phyloP scores from a whole-genome alignment of 805 yeast genomes.

The Candida maesae region DNA sequence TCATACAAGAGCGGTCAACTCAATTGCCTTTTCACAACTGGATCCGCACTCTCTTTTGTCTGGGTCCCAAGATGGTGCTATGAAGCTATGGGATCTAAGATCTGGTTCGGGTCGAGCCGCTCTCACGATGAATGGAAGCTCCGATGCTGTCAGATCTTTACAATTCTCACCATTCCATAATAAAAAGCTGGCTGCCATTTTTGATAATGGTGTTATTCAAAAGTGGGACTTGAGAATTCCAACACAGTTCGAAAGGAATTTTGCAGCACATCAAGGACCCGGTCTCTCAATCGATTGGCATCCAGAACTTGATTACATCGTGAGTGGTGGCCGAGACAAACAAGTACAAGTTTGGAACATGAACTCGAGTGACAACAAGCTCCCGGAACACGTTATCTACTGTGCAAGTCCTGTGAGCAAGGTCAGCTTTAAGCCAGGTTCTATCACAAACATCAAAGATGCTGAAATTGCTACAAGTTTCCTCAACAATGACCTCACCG shows the following conservation, averaged over 20 bases:
- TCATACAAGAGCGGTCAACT: constrained; percentile 44
- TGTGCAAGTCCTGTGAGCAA: constrained; percentile 78
- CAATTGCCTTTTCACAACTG: constrained; percentile 38
- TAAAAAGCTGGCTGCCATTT: constrained; percentile 67
- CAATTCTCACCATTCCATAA: constrained; percentile 52
- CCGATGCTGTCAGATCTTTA: constrained; percentile 65
- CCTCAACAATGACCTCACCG: constrained; percentile 61
- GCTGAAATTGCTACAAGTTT: constrained; percentile 74
- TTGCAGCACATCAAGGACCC: constrained; percentile 90
- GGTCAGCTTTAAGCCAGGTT: constrained; percentile 60
- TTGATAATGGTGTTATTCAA: constrained; percentile 85
- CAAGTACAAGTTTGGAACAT: constrained; percentile 75
- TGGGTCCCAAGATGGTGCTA: constrained; percentile 79
- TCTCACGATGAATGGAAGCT: constrained; percentile 51
- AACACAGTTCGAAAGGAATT: constrained; percentile 54
- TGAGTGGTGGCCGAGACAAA: constrained; percentile 92
- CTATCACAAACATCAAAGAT: constrained; percentile 38
- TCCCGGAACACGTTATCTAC: constrained; percentile 68
- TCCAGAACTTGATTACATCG: constrained; percentile 73
- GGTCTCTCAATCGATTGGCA: constrained; percentile 89
- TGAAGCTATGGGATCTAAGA: constrained; percentile 73
- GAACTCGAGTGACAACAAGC: constrained; percentile 33
- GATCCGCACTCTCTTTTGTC: constrained; percentile 40
- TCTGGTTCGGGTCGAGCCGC: constrained; percentile 42
- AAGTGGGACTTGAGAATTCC: constrained; percentile 83